A percentile compares a stretch with the other conserved stretches of the same genome.
These are phyloP conservation scores for Hypocreales sp. DNA, from an alignment of 2,329 filamentous ascomycete genomes.

Conservation along the genomic window DNA sequence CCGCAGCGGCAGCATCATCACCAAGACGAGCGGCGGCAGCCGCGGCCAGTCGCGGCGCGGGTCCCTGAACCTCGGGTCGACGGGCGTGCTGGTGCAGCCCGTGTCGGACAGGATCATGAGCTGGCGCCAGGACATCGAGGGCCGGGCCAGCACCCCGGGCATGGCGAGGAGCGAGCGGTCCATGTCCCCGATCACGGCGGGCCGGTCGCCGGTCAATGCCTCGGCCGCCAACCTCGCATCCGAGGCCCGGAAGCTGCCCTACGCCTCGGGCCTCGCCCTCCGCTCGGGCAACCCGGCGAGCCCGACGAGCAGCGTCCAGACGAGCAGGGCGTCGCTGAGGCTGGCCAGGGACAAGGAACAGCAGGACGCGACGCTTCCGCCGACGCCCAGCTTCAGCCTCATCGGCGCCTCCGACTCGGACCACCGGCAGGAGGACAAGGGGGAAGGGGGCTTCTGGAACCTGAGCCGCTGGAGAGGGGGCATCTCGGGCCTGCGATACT, in stretches of 20 bases:
- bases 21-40: constrained; percentile 33
- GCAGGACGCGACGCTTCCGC: constrained; percentile 20
- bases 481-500: constrained; percentile 19
- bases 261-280: constrained; percentile 13
- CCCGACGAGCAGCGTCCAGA: constrained; percentile 19
- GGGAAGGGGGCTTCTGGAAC: constrained; percentile 38
- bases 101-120: constrained; percentile 64
- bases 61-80: constrained; percentile 28
- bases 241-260: constrained; percentile 29
- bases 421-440: constrained; percentile 24
- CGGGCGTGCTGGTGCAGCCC: constrained; percentile 14
- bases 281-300: constrained; percentile 16
- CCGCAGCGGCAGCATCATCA: constrained; percentile 39
- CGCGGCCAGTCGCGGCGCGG: constrained; percentile 34
- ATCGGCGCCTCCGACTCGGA: constrained; percentile 17
- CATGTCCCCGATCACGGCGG: constrained; percentile 34
- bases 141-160: constrained; percentile 20
- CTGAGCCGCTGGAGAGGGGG: constrained; percentile 33
- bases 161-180: constrained; percentile 37
- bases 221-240: constrained; percentile 25
- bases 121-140: constrained; percentile 60
- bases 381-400: constrained; percentile 40
- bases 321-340: constrained; percentile 11
- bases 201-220: constrained; percentile 18
- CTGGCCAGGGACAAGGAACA: constrained; percentile 11